Evolutionary conservation across 306 rosid species (phyloP).

Genomic region (Castanospermum australe): DNA sequence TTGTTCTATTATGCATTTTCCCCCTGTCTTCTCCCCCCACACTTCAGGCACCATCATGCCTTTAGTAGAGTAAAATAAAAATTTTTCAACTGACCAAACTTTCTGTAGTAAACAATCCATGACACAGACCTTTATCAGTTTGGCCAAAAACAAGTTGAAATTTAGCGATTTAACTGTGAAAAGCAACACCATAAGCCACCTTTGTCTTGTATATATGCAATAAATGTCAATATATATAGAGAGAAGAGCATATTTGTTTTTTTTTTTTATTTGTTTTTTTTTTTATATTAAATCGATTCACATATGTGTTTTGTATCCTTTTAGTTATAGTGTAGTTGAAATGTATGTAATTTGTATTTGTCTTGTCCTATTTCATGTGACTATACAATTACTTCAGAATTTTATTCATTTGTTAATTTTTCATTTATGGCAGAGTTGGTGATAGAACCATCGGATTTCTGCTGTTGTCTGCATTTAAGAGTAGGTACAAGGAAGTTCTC

Average conservation of each 20-base stretch:
- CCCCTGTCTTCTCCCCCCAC: background rate
- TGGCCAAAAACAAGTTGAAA: background rate
- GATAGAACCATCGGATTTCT: slow-evolving; percentile 79
- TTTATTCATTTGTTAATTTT: background rate
- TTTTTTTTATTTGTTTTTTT: background rate
- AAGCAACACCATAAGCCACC: background rate
- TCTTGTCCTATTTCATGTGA: background rate
- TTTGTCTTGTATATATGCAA: background rate
- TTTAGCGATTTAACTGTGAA: background rate
- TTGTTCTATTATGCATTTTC: background rate
- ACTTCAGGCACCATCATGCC: background rate
- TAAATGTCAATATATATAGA: background rate
- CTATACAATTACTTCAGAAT: background rate
- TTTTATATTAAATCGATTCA: background rate
- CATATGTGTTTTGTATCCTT: background rate
- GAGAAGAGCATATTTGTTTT: background rate
- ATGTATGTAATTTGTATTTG: background rate
- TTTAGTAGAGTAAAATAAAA: background rate
- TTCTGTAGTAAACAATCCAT: background rate
- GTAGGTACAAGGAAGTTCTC: slow-evolving; percentile 83
- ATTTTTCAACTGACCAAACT: background rate
- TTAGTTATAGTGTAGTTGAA: background rate
- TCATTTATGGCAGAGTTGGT: slow-evolving; percentile 62
- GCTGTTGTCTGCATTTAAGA: slow-evolving; percentile 85
- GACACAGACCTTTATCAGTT: background rate